These are phyloP conservation scores for Xylaria grammica DNA, from an alignment of 495 filamentous ascomycete species.

Conservation along the genomic window DNA sequence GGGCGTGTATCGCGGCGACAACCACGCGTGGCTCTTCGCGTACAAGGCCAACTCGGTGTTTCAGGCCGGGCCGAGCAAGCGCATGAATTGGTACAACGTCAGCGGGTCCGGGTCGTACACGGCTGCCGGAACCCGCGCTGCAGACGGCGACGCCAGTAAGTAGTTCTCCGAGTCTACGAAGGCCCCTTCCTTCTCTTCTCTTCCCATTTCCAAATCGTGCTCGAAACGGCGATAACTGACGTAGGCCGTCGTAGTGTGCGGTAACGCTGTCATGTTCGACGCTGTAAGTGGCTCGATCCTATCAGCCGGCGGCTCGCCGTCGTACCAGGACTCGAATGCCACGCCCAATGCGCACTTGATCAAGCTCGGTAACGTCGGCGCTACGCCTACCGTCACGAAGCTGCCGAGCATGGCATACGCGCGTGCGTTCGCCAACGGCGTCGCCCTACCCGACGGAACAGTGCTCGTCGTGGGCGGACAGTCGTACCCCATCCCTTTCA, in stretches of 20 bases:
- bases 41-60: slow-evolving; percentile 62
- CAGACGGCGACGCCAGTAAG: slow-evolving; percentile 54
- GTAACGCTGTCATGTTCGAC: slow-evolving; percentile 38
- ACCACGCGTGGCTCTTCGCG: slow-evolving; percentile 66
- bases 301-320: slow-evolving; percentile 53
- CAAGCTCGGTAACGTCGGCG: slow-evolving; percentile 45
- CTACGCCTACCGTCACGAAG: slow-evolving; percentile 32
- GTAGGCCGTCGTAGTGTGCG: not conserved
- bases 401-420: slow-evolving; percentile 50
- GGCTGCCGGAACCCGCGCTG: slow-evolving; percentile 40
- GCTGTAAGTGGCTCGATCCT: slow-evolving; percentile 61
- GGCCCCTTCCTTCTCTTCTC: not conserved
- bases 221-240: slow-evolving; percentile 42
- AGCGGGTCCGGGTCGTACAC: slow-evolving; percentile 43
- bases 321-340: slow-evolving; percentile 50
- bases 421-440: slow-evolving; percentile 59
- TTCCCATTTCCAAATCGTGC: slow-evolving; percentile 37
- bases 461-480: slow-evolving; percentile 64
- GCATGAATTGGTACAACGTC: slow-evolving; percentile 65
- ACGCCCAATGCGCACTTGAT: slow-evolving; percentile 54
- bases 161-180: slow-evolving; percentile 48
- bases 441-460: slow-evolving; percentile 61
- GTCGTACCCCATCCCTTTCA: slow-evolving; percentile 51
- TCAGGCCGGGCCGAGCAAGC: slow-evolving; percentile 61
- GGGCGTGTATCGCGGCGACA: slow-evolving; percentile 56